Evolutionary conservation across 1,284 basidiomycete genomes (phyloP).

Genomic region (Cystobasidium slooffiae): DNA sequence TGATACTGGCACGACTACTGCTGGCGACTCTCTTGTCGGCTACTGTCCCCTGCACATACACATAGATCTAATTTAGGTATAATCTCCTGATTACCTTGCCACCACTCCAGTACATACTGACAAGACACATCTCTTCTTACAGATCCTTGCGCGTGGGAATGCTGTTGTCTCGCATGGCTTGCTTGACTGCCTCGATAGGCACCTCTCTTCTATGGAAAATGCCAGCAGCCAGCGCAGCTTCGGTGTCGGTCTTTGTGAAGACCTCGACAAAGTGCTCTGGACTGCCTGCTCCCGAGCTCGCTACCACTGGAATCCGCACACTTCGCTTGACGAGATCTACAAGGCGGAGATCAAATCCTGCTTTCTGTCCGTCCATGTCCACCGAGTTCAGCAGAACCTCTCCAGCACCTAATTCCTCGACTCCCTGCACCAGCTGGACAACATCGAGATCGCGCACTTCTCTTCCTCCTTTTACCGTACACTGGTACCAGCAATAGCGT

Average conservation of each 20-base stretch:
- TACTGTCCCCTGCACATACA: too few species aligned
- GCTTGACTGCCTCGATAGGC: constrained; percentile 60
- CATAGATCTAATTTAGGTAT: too few species aligned
- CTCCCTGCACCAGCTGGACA: constrained; percentile 86
- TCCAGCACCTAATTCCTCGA: constrained; percentile 87
- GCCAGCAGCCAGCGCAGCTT: constrained; percentile 94
- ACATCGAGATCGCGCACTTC: constrained; percentile 87
- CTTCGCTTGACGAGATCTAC: constrained; percentile 72
- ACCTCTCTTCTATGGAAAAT: constrained; percentile 96
- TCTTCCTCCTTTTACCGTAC: constrained; percentile 92
- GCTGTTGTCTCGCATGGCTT: constrained; percentile 50
- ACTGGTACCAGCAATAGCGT: constrained; percentile 95
- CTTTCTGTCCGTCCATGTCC: constrained; percentile 91
- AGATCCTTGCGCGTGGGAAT: constrained; percentile 44
- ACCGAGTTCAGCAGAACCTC: constrained; percentile 96
- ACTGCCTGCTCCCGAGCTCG: constrained; percentile 88
- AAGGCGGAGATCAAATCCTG: constrained; percentile 89
- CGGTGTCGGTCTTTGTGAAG: constrained; percentile 76
- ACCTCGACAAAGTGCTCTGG: constrained; percentile 83
- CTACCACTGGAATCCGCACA: constrained; percentile 90
- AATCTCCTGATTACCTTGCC: too few species aligned
- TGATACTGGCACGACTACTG: too few species aligned
- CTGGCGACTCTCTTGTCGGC: too few species aligned
- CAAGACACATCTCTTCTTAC: neutral
- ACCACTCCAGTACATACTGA: neutral